phyloP scores from a whole-genome alignment of 129 eudicot species.

The Flaveria robusta region DNA sequence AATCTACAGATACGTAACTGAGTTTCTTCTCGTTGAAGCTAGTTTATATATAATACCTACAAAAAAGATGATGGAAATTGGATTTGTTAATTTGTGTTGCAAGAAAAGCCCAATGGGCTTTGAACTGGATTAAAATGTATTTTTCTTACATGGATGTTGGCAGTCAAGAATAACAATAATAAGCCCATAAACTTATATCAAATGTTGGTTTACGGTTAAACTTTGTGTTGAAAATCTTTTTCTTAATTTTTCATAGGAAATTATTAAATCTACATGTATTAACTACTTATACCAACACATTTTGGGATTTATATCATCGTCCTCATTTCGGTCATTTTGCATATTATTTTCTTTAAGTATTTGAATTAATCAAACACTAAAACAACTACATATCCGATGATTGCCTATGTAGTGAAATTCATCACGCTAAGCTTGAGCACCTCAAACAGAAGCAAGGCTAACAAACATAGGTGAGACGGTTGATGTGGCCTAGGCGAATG shows the following conservation, averaged over 20 bases:
- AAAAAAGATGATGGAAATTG: no score
- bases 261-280: no score
- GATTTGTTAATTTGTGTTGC: conserved; percentile 48
- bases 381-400: neutral
- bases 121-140: conserved; percentile 68
- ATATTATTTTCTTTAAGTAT: neutral
- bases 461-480: no score
- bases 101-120: conserved; percentile 73
- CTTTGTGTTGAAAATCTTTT: no score
- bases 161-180: neutral
- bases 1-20: no score
- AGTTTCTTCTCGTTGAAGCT: no score
- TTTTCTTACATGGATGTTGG: neutral
- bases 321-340: neutral
- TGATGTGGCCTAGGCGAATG: no score
- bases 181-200: neutral
- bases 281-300: neutral
- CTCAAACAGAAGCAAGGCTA: neutral
- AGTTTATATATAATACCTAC: no score
- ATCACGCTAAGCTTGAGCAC: neutral
- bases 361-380: neutral
- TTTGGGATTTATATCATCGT: neutral
- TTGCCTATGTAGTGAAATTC: neutral
- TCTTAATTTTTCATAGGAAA: no score
- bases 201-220: neutral